Evolutionary conservation across 2,329 filamentous ascomycete species (phyloP), one percentile per base, ranked within the genome.

Genomic region (Pseudocercospora vitis): DNA sequence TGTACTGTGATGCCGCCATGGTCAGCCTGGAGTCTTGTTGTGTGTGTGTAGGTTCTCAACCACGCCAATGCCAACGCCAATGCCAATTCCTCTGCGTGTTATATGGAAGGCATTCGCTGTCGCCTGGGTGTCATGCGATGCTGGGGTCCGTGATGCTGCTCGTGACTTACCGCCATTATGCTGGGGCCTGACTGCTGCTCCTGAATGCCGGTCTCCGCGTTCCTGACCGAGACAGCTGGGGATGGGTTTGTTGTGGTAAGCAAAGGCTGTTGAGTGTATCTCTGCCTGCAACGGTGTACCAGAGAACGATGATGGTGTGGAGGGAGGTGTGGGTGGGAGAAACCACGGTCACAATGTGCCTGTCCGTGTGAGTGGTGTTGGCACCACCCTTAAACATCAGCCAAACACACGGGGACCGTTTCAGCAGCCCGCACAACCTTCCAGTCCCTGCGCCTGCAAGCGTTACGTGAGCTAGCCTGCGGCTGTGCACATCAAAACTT

Each of bases 1-100:
- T 64, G 62, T 65, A 65, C 60, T 67, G 60, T 50, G 50, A 50
- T 42, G 51, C 24, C n/a, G 60, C 53, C 57, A 60, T 61, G 31
- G 45, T 61, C 50, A 61, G 59, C 37, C 9, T 28, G 21, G n/a
- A 14, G 24, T 21, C n/a, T 23, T 33, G n/a, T n/a, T n/a, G n/a
- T n/a, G n/a, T n/a, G n/a, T n/a, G n/a, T n/a, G n/a, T n/a, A n/a
- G 37, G 7, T 26, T 21, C 18, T 42, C 8, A 19, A 28, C 40
- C 21, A 45, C 28, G n/a, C 35, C 31, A 42, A 50, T 40, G 47
- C 47, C 52, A 32, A 26, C 21, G 47, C 18, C 37, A 31, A 24
- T 19, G 28, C 28, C 26, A n/a, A 16, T 44, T 23, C 11, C 6
- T n/a, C 18, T 24, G n/a, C 12, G 16, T n/a, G n/a, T n/a, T n/a